Conservation (phyloP, 2,329 filamentous ascomycete species). For the Phyllosticta citriasiana region DNA sequence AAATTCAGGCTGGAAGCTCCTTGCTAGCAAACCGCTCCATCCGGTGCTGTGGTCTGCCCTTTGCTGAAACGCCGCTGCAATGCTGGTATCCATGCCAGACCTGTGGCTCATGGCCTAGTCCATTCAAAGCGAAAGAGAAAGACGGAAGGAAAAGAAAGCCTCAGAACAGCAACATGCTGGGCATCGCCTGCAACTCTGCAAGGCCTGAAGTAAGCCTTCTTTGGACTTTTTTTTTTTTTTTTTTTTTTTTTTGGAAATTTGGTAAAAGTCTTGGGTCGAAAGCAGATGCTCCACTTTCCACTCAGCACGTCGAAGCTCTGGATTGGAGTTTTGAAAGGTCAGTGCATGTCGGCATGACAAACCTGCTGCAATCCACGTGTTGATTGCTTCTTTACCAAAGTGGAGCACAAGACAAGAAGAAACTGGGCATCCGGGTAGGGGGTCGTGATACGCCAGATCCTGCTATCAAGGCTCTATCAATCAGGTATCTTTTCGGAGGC, state of each 20-base stretch:
- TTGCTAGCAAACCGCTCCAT: background rate
- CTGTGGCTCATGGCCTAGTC: background rate
- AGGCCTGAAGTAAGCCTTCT: background rate
- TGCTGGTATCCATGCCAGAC: background rate
- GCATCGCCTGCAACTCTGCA: background rate
- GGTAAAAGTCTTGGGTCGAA: background rate
- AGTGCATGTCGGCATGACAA: slow-evolving; percentile 1
- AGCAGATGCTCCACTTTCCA: background rate
- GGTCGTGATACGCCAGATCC: background rate
- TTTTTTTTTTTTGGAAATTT: background rate
- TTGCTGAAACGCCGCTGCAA: background rate
- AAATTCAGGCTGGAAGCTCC: background rate
- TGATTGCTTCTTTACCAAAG: background rate
- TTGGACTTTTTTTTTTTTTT: background rate
- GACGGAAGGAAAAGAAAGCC: background rate
- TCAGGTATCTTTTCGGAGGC: slow-evolving; percentile 5
- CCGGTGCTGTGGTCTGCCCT: background rate
- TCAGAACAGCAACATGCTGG: background rate
- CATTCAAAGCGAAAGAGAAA: background rate
- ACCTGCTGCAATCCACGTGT: background rate
- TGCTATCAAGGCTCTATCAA: slow-evolving; percentile 6
- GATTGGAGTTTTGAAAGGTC: background rate
- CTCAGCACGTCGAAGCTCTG: background rate
- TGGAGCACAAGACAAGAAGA: background rate
- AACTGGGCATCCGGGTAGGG: background rate